These are phyloP conservation scores for Globisporangium nagaii DNA, from an alignment of 352 stramenopile genomes.

Conservation along the genomic window DNA sequence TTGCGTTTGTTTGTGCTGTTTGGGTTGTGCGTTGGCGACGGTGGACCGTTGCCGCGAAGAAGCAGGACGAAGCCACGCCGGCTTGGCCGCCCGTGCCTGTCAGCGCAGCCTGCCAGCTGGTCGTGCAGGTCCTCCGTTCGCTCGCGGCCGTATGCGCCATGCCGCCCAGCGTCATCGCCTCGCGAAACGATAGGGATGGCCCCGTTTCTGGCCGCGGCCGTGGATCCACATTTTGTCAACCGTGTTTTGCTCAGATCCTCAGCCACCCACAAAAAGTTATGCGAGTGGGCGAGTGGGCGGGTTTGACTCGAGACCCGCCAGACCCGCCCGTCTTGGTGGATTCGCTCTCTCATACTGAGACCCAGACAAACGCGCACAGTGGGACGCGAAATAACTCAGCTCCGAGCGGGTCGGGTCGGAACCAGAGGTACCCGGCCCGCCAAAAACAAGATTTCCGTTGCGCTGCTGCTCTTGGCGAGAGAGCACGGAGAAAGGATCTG, in stretches of 20 bases:
- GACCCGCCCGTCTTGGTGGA: slow-evolving; percentile 1
- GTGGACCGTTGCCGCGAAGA: slow-evolving; percentile 2
- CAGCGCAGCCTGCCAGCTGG: neutral
- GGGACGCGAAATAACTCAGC: neutral
- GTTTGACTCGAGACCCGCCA: neutral
- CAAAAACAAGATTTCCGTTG: neutral
- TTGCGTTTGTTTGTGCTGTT: neutral
- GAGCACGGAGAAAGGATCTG: neutral
- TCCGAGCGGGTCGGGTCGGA: neutral
- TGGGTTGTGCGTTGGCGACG: neutral
- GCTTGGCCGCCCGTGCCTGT: neutral
- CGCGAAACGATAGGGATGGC: too few relatives aligned
- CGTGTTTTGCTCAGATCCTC: neutral
- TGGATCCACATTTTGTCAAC: neutral
- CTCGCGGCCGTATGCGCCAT: slow-evolving; percentile 7
- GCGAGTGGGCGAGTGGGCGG: neutral
- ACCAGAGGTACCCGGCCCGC: neutral
- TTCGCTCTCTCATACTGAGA: neutral
- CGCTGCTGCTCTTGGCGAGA: neutral
- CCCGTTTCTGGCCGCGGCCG: neutral
- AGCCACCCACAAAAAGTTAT: neutral
- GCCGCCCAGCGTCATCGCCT: slow-evolving; percentile 3
- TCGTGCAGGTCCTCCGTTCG: neutral
- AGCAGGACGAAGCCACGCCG: slow-evolving; percentile 1
- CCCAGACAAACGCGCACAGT: neutral